A percentile compares a stretch with the other conserved stretches of the same genome.
phyloP scores from a whole-genome alignment of 108 stramenopile genomes.

The Cyclotella cryptica region DNA sequence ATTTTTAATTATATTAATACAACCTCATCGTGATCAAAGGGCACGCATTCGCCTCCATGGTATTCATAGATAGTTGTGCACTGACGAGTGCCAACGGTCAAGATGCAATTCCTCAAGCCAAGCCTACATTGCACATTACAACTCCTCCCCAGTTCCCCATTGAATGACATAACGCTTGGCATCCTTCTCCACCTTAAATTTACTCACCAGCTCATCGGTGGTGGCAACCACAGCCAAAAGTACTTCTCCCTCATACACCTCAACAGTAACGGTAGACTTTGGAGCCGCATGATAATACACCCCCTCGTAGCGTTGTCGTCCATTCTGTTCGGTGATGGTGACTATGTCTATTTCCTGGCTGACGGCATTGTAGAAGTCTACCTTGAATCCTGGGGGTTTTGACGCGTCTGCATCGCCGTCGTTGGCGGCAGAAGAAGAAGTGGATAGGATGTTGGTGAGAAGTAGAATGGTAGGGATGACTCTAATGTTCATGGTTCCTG shows the following conservation, averaged over 20 bases:
- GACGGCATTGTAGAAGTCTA: conserved; percentile 12
- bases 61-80: too few relatives aligned
- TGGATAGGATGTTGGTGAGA: neutral
- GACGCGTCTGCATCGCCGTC: neutral
- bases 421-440: neutral
- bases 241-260: conserved; percentile 2
- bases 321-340: neutral
- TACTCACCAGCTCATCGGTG: conserved; percentile 7
- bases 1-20: too few relatives aligned
- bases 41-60: too few relatives aligned
- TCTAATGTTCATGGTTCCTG: too few relatives aligned
- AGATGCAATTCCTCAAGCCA: neutral
- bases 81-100: neutral
- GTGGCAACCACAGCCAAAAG: neutral
- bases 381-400: neutral
- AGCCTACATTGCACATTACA: neutral
- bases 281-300: conserved; percentile 1
- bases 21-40: too few relatives aligned
- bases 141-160: conserved; percentile 11
- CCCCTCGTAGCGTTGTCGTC: neutral
- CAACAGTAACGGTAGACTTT: neutral
- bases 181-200: neutral
- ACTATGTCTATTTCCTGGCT: conserved; percentile 6
- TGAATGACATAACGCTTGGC: neutral
- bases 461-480: neutral